Conservation (phyloP, 1,284 basidiomycete genomes). For the Wallemia ichthyophaga region DNA sequence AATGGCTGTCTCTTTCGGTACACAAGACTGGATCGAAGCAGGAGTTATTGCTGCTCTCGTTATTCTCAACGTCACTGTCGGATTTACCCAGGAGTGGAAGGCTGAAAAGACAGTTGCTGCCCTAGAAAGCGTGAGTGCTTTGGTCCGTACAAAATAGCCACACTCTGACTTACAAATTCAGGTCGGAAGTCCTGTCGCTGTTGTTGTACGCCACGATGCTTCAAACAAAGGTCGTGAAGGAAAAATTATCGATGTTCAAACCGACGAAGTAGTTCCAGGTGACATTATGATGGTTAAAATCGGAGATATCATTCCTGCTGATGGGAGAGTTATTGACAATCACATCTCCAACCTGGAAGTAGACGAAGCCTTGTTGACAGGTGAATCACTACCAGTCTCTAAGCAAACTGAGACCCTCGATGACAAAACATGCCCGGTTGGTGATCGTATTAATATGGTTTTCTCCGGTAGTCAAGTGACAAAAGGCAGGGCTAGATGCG, state of each 20-base stretch:
- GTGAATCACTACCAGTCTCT: constrained; percentile 30
- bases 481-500: constrained; percentile 30
- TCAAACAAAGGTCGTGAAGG: constrained; percentile 14
- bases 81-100: constrained; percentile 18
- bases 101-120: constrained; percentile 20
- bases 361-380: constrained; percentile 38
- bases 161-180: too few species aligned
- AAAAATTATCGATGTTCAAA: constrained; percentile 23
- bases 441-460: constrained; percentile 27
- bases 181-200: constrained; percentile 24
- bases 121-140: constrained; percentile 14
- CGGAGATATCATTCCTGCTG: constrained; percentile 31
- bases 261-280: constrained; percentile 29
- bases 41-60: constrained; percentile 34
- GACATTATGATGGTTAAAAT: constrained; percentile 16
- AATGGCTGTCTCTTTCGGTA: constrained; percentile 32
- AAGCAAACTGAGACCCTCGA: constrained; percentile 22
- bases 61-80: constrained; percentile 22
- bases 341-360: constrained; percentile 22
- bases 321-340: constrained; percentile 21
- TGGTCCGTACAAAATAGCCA: neutral
- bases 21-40: constrained; percentile 30
- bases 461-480: constrained; percentile 31
- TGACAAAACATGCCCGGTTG: constrained; percentile 21
- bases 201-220: constrained; percentile 21